phyloP scores from a whole-genome alignment of 2,329 filamentous ascomycete genomes.

The Xylaria digitata region DNA sequence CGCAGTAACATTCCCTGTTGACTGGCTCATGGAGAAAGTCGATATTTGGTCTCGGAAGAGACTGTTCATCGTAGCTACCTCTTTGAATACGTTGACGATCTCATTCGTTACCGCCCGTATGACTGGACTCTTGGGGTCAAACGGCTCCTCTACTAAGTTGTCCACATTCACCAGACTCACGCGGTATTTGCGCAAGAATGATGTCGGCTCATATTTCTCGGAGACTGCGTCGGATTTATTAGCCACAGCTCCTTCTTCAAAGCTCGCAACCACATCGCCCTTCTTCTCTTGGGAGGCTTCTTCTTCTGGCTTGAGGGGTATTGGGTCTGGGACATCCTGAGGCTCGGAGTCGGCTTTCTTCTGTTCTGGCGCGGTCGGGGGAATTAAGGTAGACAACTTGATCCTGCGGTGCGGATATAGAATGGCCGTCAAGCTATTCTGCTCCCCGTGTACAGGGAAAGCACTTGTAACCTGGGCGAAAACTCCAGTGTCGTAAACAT shows the following conservation, averaged over 20 bases:
- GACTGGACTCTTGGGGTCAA: constrained; percentile 88
- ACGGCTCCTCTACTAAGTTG: constrained; percentile 87
- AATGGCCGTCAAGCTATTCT: constrained; percentile 88
- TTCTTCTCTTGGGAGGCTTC: constrained; percentile 73
- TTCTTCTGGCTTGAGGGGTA: constrained; percentile 67
- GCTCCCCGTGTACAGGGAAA: constrained; percentile 89
- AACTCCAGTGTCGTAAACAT: constrained; percentile 95
- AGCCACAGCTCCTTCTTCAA: constrained; percentile 83
- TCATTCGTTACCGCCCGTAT: constrained; percentile 95
- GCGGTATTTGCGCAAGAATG: constrained; percentile 89
- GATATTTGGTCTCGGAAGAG: constrained; percentile 98
- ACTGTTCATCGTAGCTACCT: constrained; percentile 92
- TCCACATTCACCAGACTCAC: constrained; percentile 97
- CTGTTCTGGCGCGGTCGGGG: constrained; percentile 67
- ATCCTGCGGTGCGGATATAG: constrained; percentile 96
- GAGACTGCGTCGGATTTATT: constrained; percentile 62
- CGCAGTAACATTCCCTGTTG: constrained; percentile 91
- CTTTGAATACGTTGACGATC: constrained; percentile 99
- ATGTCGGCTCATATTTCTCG: constrained; percentile 83
- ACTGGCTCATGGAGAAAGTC: constrained; percentile 95
- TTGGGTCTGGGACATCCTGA: constrained; percentile 66
- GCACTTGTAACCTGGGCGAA: constrained; percentile 98
- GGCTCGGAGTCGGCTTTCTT: constrained; percentile 65
- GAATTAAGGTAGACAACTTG: constrained; percentile 84
- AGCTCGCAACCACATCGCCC: constrained; percentile 95